These are phyloP conservation scores for Dictyostelium capitatum DNA, from an alignment of 78 protist genomes.

Conservation along the genomic window DNA sequence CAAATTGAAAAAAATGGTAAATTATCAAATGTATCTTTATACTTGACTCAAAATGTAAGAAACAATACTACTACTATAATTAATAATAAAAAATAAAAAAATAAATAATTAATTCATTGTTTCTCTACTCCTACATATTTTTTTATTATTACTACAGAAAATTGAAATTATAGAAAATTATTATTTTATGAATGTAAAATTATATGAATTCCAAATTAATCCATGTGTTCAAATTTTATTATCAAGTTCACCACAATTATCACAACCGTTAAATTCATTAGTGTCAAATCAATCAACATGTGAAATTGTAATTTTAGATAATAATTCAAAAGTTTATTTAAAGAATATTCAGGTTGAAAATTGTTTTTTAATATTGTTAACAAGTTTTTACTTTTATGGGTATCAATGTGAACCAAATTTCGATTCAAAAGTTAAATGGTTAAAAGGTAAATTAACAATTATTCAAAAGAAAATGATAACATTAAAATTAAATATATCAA, in stretches of 20 bases:
- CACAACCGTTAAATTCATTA: conserved; percentile 21
- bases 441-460: neutral
- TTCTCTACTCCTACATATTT: too few species aligned
- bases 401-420: conserved; percentile 56
- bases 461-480: conserved; percentile 32
- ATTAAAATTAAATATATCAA: conserved; percentile 38
- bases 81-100: neutral
- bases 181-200: conserved; percentile 36
- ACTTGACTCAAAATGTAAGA: conserved; percentile 41
- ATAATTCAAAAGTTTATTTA: conserved; percentile 28
- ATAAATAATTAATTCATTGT: neutral
- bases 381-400: conserved; percentile 44
- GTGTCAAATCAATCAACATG: neutral
- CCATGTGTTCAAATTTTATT: conserved; percentile 53
- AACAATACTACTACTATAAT: neutral
- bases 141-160: too few species aligned
- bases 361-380: conserved; percentile 38
- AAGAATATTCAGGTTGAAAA: neutral
- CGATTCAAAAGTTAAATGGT: conserved; percentile 57
- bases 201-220: conserved; percentile 60
- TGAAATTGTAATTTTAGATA: conserved; percentile 50
- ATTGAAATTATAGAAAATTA: conserved; percentile 31
- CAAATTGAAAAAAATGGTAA: conserved; percentile 60
- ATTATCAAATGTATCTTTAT: neutral
- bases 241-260: neutral